Percentiles rank a stretch among this genome's conserved stretches.
Conservation (phyloP, 2,329 filamentous ascomycete species). For the Podosphaera leucotricha region DNA sequence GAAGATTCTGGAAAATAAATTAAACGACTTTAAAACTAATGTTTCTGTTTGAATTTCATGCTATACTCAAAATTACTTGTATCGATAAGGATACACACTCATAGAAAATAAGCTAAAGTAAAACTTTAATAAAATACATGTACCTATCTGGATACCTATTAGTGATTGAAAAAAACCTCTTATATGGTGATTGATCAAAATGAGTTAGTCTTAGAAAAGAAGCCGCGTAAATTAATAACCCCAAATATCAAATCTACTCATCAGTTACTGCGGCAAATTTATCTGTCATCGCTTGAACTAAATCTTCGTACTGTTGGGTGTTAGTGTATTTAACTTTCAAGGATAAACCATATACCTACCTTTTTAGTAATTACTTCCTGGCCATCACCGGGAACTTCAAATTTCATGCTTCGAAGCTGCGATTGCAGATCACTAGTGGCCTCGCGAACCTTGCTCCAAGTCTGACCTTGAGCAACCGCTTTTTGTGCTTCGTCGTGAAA, state of each 20-base stretch:
- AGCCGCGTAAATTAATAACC: neutral
- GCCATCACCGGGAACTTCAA: conserved; percentile 73
- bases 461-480: conserved; percentile 72
- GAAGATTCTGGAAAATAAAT: neutral
- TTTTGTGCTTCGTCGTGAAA: conserved; percentile 97
- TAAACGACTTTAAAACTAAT: neutral
- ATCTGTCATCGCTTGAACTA: conserved; percentile 81
- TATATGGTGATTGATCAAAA: neutral
- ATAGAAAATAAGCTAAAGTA: neutral
- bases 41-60: neutral
- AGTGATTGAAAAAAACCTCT: neutral
- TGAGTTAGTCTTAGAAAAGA: neutral
- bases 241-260: conserved; percentile 34
- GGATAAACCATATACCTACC: conserved; percentile 25
- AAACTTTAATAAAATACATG: neutral
- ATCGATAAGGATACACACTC: neutral
- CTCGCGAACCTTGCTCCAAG: conserved; percentile 82
- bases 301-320: conserved; percentile 53
- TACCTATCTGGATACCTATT: neutral
- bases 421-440: conserved; percentile 69
- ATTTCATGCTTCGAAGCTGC: conserved; percentile 80
- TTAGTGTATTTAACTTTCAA: conserved; percentile 3
- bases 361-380: conserved; percentile 65
- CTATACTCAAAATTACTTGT: neutral
- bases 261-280: conserved; percentile 93